A percentile compares a stretch with the other conserved stretches of the same genome.
Evolutionary conservation across 192 early-diverging fungal species (phyloP).

Genomic region (Coemansia sp.): DNA sequence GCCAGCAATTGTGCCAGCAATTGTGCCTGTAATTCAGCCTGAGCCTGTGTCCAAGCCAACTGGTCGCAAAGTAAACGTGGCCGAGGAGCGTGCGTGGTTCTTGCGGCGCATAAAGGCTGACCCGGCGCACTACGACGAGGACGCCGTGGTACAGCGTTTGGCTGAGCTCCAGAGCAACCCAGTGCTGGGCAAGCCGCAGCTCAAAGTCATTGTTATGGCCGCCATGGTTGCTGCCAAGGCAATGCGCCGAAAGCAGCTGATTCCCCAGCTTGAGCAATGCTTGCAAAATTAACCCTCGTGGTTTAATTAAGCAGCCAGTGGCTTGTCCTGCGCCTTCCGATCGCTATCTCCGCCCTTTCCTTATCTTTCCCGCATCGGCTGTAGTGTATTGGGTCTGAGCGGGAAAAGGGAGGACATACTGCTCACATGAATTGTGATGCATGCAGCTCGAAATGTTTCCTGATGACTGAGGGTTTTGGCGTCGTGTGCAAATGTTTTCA

Average conservation of each 20-base stretch:
- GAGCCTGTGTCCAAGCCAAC: not conserved
- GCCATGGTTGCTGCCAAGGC: slow-evolving; percentile 43
- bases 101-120: slow-evolving; percentile 53
- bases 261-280: slow-evolving; percentile 30
- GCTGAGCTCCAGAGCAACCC: slow-evolving; percentile 31
- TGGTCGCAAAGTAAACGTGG: slow-evolving; percentile 31
- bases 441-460: slow-evolving; percentile 1
- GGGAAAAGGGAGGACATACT: not conserved
- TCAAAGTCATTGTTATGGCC: slow-evolving; percentile 40
- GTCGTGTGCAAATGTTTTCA: not conserved
- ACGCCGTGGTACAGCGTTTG: slow-evolving; percentile 33
- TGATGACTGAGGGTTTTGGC: not conserved
- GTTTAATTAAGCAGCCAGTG: not conserved
- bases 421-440: slow-evolving; percentile 2
- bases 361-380: not conserved
- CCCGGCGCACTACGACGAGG: slow-evolving; percentile 52
- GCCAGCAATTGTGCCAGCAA: not conserved
- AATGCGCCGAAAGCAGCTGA: slow-evolving; percentile 51
- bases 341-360: not conserved
- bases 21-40: not conserved
- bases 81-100: slow-evolving; percentile 49
- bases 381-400: not conserved
- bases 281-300: not conserved
- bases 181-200: slow-evolving; percentile 33
- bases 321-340: not conserved